These are phyloP conservation scores for Apophysomyces trapeziformis DNA, from an alignment of 371 early-diverging fungal species.

Conservation along the genomic window DNA sequence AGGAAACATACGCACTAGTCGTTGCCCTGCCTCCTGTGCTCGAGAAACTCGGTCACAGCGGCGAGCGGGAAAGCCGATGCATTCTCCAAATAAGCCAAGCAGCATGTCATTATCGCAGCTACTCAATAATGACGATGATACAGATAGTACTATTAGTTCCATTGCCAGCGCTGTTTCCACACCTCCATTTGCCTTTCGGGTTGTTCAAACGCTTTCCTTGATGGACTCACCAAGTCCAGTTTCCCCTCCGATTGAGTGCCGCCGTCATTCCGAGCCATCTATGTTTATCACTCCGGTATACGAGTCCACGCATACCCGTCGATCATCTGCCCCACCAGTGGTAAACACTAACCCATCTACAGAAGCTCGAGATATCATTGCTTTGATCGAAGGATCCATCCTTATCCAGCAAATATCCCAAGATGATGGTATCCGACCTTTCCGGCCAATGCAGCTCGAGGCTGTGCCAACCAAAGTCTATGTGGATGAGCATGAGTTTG, in stretches of 20 bases:
- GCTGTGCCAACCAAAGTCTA: not conserved
- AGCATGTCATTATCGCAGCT: constrained; percentile 5
- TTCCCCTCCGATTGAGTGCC: constrained; percentile 2
- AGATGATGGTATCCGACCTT: constrained; percentile 3
- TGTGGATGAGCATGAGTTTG: constrained; percentile 2
- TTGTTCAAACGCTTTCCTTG: not conserved
- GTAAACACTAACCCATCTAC: constrained; percentile 1
- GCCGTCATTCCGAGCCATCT: constrained; percentile 7
- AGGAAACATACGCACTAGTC: not conserved
- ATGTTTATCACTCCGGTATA: constrained; percentile 8
- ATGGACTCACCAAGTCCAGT: constrained; percentile 1
- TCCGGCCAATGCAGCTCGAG: constrained; percentile 1
- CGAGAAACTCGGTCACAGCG: constrained; percentile 7
- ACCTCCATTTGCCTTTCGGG: not conserved
- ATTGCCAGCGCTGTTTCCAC: not conserved
- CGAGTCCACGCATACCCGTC: not conserved
- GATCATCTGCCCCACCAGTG: not conserved
- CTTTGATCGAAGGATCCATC: constrained; percentile 1
- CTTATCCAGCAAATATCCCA: constrained; percentile 1
- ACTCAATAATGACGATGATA: constrained; percentile 1
- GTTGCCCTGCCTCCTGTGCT: not conserved
- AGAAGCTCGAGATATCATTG: constrained; percentile 1
- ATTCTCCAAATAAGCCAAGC: constrained; percentile 9
- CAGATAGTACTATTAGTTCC: constrained; percentile 1
- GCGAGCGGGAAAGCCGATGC: constrained; percentile 5